These are phyloP conservation scores for Suaeda aralocaspica DNA, from an alignment of 148 eudicot genomes.

Conservation along the genomic window DNA sequence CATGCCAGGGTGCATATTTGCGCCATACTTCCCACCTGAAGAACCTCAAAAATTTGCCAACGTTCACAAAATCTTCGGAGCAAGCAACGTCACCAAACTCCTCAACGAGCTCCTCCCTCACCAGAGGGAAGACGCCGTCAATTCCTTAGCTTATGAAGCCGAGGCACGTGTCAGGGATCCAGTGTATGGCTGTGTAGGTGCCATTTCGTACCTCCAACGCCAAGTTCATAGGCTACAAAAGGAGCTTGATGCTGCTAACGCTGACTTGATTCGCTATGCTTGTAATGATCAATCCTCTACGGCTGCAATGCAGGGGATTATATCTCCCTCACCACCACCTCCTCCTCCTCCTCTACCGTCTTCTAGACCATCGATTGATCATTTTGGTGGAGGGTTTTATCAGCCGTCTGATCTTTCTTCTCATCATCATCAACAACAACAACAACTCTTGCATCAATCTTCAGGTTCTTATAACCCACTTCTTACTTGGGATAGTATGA, in stretches of 20 bases:
- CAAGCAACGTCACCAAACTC: slow-evolving; percentile 74
- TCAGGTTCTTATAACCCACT: slow-evolving; percentile 5
- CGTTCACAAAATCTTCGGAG: slow-evolving; percentile 89
- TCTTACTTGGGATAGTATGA: slow-evolving; percentile 24
- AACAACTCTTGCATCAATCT: no score
- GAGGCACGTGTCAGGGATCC: slow-evolving; percentile 77
- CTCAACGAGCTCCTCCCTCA: slow-evolving; percentile 75
- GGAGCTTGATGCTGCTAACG: slow-evolving; percentile 71
- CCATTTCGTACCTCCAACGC: slow-evolving; percentile 63
- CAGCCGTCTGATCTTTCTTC: slow-evolving; percentile 1
- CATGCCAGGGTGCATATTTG: slow-evolving; percentile 75
- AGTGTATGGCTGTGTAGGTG: slow-evolving; percentile 77
- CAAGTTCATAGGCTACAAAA: slow-evolving; percentile 70
- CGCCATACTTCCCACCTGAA: slow-evolving; percentile 82
- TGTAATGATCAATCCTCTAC: slow-evolving; percentile 30
- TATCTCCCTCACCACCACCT: slow-evolving; percentile 15
- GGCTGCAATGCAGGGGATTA: slow-evolving; percentile 15
- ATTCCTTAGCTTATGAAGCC: slow-evolving; percentile 78
- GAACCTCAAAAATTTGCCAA: slow-evolving; percentile 82
- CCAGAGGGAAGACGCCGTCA: slow-evolving; percentile 73
- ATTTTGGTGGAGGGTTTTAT: slow-evolving; percentile 12
- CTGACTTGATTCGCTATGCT: slow-evolving; percentile 49
- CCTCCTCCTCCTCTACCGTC: slow-evolving; percentile 1
- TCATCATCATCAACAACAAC: background rate
- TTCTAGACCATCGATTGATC: no score